Percentiles rank a stretch among this genome's conserved stretches.
These are phyloP conservation scores for Saccharum hybrid DNA, from an alignment of 202 grass and related monocot species.

Conservation along the genomic window DNA sequence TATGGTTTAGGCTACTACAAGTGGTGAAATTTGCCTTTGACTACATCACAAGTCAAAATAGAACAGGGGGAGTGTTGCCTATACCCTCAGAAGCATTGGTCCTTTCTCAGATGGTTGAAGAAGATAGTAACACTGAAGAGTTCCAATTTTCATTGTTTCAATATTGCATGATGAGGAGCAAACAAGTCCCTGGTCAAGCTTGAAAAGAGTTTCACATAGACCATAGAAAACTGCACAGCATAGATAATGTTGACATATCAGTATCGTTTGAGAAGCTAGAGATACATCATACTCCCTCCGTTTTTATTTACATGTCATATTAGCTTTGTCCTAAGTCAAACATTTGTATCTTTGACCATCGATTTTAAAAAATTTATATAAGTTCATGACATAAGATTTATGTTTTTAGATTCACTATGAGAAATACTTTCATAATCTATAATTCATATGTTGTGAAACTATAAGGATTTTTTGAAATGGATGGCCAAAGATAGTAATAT, in stretches of 20 bases:
- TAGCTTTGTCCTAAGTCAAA: too few relatives aligned
- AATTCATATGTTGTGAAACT: too few relatives aligned
- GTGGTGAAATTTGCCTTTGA: not conserved
- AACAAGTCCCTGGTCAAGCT: slow-evolving; percentile 82
- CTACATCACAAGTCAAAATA: slow-evolving; percentile 13
- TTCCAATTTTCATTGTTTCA: slow-evolving; percentile 71
- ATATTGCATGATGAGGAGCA: slow-evolving; percentile 75
- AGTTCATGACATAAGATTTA: too few relatives aligned
- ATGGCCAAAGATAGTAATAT: too few relatives aligned
- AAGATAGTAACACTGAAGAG: slow-evolving; percentile 75
- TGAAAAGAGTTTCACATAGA: slow-evolving; percentile 71
- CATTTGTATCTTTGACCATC: too few relatives aligned
- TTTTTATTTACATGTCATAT: too few relatives aligned
- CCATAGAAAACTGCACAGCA: slow-evolving; percentile 78
- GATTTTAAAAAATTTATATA: too few relatives aligned
- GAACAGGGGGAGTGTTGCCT: slow-evolving; percentile 8
- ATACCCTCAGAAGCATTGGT: slow-evolving; percentile 80
- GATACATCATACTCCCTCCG: not conserved
- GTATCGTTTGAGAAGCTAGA: slow-evolving; percentile 17
- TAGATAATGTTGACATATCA: slow-evolving; percentile 37
- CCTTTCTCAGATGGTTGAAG: slow-evolving; percentile 81
- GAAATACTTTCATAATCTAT: too few relatives aligned
- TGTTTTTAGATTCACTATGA: too few relatives aligned
- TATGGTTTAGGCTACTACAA: not conserved
- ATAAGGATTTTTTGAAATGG: too few relatives aligned